These are phyloP conservation scores for Conoideocrella luteorostrata DNA, from an alignment of 2,329 filamentous ascomycete genomes.

Conservation along the genomic window DNA sequence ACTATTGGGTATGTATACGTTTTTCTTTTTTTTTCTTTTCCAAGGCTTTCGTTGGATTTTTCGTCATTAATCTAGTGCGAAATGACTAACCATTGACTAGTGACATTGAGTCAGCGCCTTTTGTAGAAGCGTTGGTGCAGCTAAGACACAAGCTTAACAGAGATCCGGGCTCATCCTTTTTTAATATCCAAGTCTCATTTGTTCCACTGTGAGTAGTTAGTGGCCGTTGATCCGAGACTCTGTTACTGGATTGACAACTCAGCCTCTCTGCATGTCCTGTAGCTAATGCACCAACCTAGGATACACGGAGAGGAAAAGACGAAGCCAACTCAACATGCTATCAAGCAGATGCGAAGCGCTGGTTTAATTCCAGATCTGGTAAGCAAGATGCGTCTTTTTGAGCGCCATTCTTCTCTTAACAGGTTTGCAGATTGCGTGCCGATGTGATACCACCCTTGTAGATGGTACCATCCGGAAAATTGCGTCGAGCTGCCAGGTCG, in stretches of 20 bases:
- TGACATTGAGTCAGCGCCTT: conserved; percentile 82
- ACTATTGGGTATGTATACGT: conserved; percentile 39
- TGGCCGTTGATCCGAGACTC: too few species aligned
- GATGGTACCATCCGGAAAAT: conserved; percentile 76
- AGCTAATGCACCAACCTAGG: conserved; percentile 14
- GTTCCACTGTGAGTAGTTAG: conserved; percentile 60
- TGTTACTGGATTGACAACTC: too few species aligned
- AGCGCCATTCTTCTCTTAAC: too few species aligned
- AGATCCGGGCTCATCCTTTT: conserved; percentile 57
- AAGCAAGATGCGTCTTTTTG: conserved; percentile 20
- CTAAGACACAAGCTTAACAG: conserved; percentile 65
- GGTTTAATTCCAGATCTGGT: conserved; percentile 68
- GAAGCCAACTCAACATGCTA: conserved; percentile 90
- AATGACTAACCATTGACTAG: conserved; percentile 3
- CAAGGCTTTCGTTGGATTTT: too few species aligned
- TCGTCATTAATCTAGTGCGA: too few species aligned
- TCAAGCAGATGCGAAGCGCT: conserved; percentile 75
- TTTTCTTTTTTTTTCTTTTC: background rate
- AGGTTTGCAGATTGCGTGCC: conserved; percentile 92
- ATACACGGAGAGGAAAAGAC: conserved; percentile 74
- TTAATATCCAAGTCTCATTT: conserved; percentile 84
- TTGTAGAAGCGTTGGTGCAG: conserved; percentile 80
- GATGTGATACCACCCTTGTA: conserved; percentile 73
- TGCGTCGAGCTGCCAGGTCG: conserved; percentile 81
- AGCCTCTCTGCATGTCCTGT: too few species aligned